Evolutionary conservation across 257 asterid species (phyloP), one percentile per base, ranked within the genome.

Genomic region (Verbascum thapsus): DNA sequence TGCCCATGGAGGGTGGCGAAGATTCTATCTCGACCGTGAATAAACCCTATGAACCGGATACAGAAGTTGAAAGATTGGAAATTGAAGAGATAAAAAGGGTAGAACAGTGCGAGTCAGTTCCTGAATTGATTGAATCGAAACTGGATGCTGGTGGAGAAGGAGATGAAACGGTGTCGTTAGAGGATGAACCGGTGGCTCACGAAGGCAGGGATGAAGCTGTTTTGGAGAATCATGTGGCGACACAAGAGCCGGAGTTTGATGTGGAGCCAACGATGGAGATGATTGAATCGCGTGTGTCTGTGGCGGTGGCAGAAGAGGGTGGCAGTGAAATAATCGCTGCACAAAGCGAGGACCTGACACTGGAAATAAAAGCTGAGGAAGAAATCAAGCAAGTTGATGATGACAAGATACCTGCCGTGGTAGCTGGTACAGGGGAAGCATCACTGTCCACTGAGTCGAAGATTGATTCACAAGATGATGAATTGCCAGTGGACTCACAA

Each of bases 1-100:
- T 45, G 32, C 52, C 72, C 63, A 55, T 67, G 77, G 78, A 63
- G 72, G 89, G 72, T 48, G 85, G 73, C 43, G 88, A 69, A 54
- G 78, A 73, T 35, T 55, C 53, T 51, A 47, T 67, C 1, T 56
- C 75, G 18, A 61, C 60, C 69, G 55, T 68, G 64, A 77, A 70
- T 65, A 47, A 71, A 53, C 67, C 79, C 53, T 65, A 35, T 58
- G 41, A 60, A 69, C 65, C 52, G 64, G 65, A 18, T 57, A 69
- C 69, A 70, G 83, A 66, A 32, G 82, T 67, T 61, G 71, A 70
- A 41, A 55, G 63, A 18, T 34, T 63, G 62, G 74, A 41, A 48
- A 52, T 47, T 44, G 67, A 41, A 17, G 74, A 38, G 49, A 63
- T 61, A 6, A 62, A 71, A 12, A 16, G 58, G 17, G 74, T 49